Percentiles rank a stretch among this genome's conserved stretches.
Conservation (phyloP, 1,284 basidiomycete genomes). For the Dichomitus squalens region DNA sequence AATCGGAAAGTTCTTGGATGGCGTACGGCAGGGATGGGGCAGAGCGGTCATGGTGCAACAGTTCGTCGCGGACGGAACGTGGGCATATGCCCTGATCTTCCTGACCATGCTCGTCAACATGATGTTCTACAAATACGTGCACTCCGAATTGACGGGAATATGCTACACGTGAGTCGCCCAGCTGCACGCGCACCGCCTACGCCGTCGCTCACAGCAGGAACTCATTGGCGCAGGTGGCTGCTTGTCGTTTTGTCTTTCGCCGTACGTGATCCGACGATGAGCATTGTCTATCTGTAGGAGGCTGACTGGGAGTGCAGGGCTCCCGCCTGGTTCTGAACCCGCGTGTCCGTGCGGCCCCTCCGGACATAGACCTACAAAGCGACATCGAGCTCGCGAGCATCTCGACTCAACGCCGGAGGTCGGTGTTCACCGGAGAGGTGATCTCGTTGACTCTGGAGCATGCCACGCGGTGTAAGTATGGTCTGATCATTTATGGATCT, state of each 20-base stretch:
- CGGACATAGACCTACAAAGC: neutral
- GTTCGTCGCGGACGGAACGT: slow-evolving; percentile 32
- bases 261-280: slow-evolving; percentile 10
- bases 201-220: neutral
- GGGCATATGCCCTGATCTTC: slow-evolving; percentile 33
- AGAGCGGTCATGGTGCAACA: slow-evolving; percentile 28
- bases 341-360: slow-evolving; percentile 8
- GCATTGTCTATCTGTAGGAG: neutral
- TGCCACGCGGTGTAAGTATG: neutral
- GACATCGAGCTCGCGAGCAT: slow-evolving; percentile 9
- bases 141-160: slow-evolving; percentile 31
- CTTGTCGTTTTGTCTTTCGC: slow-evolving; percentile 31
- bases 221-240: slow-evolving; percentile 23
- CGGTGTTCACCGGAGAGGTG: neutral
- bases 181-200: neutral
- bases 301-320: slow-evolving; percentile 17
- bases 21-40: slow-evolving; percentile 27
- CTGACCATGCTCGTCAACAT: slow-evolving; percentile 28
- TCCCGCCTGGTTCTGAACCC: slow-evolving; percentile 29
- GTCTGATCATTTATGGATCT: neutral
- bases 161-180: slow-evolving; percentile 28
- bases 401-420: neutral
- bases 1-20: slow-evolving; percentile 25
- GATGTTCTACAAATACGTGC: slow-evolving; percentile 29
- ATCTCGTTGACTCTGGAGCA: neutral